phyloP scores from a whole-genome alignment of 1,284 basidiomycete genomes.

The Trametes sp. region DNA sequence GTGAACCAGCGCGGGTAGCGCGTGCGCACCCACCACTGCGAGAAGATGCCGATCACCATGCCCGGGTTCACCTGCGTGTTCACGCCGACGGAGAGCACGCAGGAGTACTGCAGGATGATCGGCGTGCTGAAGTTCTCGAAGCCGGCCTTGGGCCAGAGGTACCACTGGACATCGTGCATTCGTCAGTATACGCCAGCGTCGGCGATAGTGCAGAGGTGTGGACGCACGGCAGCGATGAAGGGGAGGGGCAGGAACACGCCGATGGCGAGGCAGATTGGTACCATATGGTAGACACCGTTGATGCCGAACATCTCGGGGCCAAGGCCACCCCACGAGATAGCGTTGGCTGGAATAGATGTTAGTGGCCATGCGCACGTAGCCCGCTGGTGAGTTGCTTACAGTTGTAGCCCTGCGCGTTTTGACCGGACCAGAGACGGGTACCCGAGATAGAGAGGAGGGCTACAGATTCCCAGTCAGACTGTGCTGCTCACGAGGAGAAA shows the following conservation, averaged over 20 bases:
- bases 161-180: slow-evolving; percentile 46
- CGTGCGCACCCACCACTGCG: slow-evolving; percentile 58
- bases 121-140: slow-evolving; percentile 58
- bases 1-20: slow-evolving; percentile 57
- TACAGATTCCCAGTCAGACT: slow-evolving; percentile 7
- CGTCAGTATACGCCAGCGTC: too few relatives aligned
- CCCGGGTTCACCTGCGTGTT: slow-evolving; percentile 51
- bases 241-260: slow-evolving; percentile 61
- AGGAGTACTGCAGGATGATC: slow-evolving; percentile 51
- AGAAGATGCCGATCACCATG: slow-evolving; percentile 60
- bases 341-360: slow-evolving; percentile 49
- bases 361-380: not conserved
- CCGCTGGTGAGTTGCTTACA: slow-evolving; percentile 31
- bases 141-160: slow-evolving; percentile 53
- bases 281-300: slow-evolving; percentile 55
- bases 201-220: not conserved
- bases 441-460: slow-evolving; percentile 43
- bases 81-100: slow-evolving; percentile 57
- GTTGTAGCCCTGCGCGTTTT: slow-evolving; percentile 58
- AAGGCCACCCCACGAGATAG: slow-evolving; percentile 67
- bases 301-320: slow-evolving; percentile 59
- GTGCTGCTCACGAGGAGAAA: slow-evolving; percentile 30
- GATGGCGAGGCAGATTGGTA: slow-evolving; percentile 60
- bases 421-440: slow-evolving; percentile 55
- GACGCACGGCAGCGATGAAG: slow-evolving; percentile 49